Percentiles rank a stretch among this genome's conserved stretches.
Conservation (phyloP, 305 asterid genomes). For the Nicotiana rustica region DNA sequence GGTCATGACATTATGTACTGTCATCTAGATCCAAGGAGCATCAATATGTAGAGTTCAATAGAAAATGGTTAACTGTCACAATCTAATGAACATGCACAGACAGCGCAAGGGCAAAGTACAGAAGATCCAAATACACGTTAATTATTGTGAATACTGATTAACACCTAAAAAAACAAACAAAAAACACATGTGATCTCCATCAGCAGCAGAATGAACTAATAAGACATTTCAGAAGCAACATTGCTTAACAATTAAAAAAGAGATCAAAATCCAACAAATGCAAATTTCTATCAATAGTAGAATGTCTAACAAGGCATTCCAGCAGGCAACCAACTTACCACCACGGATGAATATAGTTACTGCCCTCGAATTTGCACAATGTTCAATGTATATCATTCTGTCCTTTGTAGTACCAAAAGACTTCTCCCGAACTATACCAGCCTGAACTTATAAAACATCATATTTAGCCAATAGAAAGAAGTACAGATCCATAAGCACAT, state of each 20-base stretch:
- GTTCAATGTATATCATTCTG: constrained; percentile 96
- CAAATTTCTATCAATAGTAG: neutral
- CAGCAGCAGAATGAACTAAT: neutral
- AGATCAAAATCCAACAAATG: neutral
- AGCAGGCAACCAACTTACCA: constrained; percentile 59
- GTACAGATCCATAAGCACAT: constrained; percentile 2
- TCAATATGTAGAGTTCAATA: constrained; percentile 5
- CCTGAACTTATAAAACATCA: constrained; percentile 54
- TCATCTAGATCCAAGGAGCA: neutral
- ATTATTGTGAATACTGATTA: neutral
- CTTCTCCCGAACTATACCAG: constrained; percentile 96
- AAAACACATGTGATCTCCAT: neutral
- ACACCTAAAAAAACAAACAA: neutral
- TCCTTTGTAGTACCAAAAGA: constrained; percentile 96
- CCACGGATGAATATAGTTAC: constrained; percentile 97
- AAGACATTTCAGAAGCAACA: constrained; percentile 17
- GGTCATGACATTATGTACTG: neutral
- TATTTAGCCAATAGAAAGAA: constrained; percentile 17
- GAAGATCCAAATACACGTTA: neutral
- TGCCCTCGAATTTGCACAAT: constrained; percentile 97
- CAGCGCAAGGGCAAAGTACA: neutral
- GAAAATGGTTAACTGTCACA: neutral
- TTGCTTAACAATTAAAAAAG: neutral
- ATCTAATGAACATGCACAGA: constrained; percentile 4
- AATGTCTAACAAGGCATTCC: neutral